phyloP scores from a whole-genome alignment of 306 rosid species.

The Gastrolobium villosum region DNA sequence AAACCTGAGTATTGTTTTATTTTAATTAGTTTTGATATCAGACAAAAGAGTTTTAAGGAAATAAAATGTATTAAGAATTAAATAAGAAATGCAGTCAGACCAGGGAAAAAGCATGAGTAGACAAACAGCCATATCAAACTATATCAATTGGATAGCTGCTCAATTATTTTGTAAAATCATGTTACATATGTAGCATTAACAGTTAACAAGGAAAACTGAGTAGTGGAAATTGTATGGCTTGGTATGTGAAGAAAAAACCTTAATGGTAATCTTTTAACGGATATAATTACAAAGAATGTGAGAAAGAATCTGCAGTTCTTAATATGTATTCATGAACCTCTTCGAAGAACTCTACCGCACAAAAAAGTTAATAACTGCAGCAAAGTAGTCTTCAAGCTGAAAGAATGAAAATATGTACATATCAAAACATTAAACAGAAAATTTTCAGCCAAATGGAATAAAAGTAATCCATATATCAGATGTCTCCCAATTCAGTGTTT shows the following conservation, averaged over 20 bases:
- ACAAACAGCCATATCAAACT: constrained; percentile 8
- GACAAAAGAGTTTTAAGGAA: neutral
- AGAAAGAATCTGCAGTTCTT: constrained; percentile 53
- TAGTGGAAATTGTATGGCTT: constrained; percentile 34
- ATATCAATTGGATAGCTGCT: constrained; percentile 34
- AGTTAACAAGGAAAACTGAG: constrained; percentile 37
- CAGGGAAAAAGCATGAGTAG: constrained; percentile 2
- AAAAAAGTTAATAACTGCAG: constrained; percentile 64
- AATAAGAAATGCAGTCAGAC: neutral
- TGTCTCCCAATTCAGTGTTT: constrained; percentile 13
- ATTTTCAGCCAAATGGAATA: constrained; percentile 42
- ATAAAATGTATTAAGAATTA: neutral
- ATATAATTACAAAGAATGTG: constrained; percentile 52
- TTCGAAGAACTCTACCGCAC: constrained; percentile 52
- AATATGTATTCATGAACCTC: constrained; percentile 30
- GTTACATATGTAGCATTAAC: constrained; percentile 38
- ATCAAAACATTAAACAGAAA: constrained; percentile 36
- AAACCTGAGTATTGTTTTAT: constrained; percentile 9
- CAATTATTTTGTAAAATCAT: constrained; percentile 38
- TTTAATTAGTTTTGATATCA: constrained; percentile 19
- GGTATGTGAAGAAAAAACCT: constrained; percentile 41
- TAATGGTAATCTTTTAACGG: constrained; percentile 27
- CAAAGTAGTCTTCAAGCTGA: constrained; percentile 79
- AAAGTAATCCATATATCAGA: constrained; percentile 31
- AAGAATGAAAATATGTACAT: constrained; percentile 38